Percentiles rank a stretch among this genome's conserved stretches.
Conservation (phyloP, 1,284 basidiomycete genomes). For the Boletus smithii region DNA sequence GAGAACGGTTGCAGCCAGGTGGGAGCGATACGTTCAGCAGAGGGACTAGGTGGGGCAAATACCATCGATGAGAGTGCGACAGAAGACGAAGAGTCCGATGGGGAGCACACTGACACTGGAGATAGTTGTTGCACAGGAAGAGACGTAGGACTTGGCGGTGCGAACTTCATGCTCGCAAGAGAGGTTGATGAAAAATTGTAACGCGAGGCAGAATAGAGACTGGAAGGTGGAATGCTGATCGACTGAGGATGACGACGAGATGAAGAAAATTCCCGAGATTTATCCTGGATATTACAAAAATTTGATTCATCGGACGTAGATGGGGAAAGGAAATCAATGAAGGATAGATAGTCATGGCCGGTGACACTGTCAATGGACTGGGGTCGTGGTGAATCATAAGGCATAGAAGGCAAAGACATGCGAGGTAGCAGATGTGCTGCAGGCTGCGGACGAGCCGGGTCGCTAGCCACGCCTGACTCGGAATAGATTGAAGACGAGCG, state of each 20-base stretch:
- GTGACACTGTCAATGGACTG: conserved; percentile 11
- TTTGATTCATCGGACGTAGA: conserved; percentile 28
- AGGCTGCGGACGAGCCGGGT: conserved; percentile 46
- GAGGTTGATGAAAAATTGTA: conserved; percentile 21
- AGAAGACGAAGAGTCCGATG: conserved; percentile 12
- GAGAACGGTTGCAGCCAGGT: conserved; percentile 18
- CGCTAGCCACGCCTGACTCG: conserved; percentile 37
- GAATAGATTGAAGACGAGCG: conserved; percentile 24
- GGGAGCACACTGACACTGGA: conserved; percentile 8
- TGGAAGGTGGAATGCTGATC: conserved; percentile 22
- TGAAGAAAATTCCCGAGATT: not conserved
- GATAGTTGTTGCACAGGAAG: conserved; percentile 4
- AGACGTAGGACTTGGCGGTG: conserved; percentile 28
- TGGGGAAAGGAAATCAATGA: conserved; percentile 55
- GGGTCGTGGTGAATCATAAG: conserved; percentile 15
- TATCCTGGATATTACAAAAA: conserved; percentile 9
- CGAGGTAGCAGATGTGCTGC: conserved; percentile 30
- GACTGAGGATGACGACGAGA: conserved; percentile 17
- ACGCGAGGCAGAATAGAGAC: conserved; percentile 14
- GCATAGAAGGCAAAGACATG: conserved; percentile 33
- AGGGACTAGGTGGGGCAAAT: conserved; percentile 33
- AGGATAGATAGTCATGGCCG: conserved; percentile 43
- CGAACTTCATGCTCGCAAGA: conserved; percentile 32
- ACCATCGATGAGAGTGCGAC: conserved; percentile 26
- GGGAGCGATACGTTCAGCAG: conserved; percentile 1